Evolutionary conservation across 2,329 filamentous ascomycete species (phyloP), one percentile per base, ranked within the genome.

Genomic region (Cryphonectria naterciae): DNA sequence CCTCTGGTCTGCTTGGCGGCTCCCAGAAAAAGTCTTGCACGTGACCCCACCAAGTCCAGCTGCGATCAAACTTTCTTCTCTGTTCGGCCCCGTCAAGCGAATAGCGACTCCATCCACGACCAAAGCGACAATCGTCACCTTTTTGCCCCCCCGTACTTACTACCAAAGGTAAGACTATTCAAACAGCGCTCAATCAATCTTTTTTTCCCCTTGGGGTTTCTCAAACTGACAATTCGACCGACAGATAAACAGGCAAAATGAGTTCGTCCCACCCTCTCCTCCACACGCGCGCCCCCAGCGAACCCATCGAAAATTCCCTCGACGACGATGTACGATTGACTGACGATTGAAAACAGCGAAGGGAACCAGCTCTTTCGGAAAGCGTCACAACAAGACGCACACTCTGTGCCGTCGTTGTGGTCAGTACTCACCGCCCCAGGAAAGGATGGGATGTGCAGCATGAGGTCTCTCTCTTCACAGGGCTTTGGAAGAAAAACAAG

Each of bases 321-420:
- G 70, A 72, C 74, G 61, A 69, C 63, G 69, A 63, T 72, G 72
- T 60, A 70, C 69, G 69, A 72, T 74, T 69, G 46, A 69, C 71
- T 73, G 69, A 73, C 69, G 61, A 43, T 52, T 28, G 49, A 54
- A 35, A 64, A 70, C 63, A 73, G 72, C 74, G 73, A 74, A 74
- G 69, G 70, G 68, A 67, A 74, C 68, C 62, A 70, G 68, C 68
- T 70, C 70, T 68, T 73, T 73, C 72, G 68, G 68, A 70, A 71
- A 70, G 68, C 66, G 61, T 43, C 69, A 74, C 67, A 67, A 60
- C 62, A 73, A 74, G 92, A 94, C 94, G 89, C 95, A 98, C 91
- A 94, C 92, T 85, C 88, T 98, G 86, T 98, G 95, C 93, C 92
- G 95, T 90, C 95, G 95, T 88, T 98, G 94, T 91, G 95, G 94